phyloP scores from a whole-genome alignment of 495 filamentous ascomycete genomes.

The Penicillium simplicissimum region DNA sequence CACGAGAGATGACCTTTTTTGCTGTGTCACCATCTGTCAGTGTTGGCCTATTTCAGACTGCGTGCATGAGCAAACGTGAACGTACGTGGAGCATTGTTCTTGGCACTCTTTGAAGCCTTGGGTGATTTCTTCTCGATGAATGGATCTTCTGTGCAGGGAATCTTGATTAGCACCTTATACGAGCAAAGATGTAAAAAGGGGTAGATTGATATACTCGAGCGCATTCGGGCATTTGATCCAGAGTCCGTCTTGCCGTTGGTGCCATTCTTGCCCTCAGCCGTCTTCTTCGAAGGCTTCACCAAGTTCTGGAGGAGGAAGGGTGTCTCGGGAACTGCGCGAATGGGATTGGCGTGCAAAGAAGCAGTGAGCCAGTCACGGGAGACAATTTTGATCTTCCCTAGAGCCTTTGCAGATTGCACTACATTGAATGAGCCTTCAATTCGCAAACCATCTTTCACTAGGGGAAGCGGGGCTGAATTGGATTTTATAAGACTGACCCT shows the following conservation, averaged over 20 bases:
- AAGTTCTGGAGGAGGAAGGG: conserved; percentile 49
- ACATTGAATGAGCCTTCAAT: neutral
- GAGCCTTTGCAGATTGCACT: conserved; percentile 47
- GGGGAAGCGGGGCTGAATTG: neutral
- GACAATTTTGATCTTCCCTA: conserved; percentile 53
- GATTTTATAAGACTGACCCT: conserved; percentile 38
- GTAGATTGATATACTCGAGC: neutral
- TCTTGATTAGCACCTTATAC: neutral
- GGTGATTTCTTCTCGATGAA: conserved; percentile 1
- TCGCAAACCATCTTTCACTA: neutral
- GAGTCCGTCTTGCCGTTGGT: neutral
- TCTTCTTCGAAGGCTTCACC: conserved; percentile 28
- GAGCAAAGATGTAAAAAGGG: neutral
- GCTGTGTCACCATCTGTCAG: conserved; percentile 5
- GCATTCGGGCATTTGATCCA: neutral
- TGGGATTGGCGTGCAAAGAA: conserved; percentile 35
- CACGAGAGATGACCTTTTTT: neutral
- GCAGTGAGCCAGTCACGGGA: conserved; percentile 65
- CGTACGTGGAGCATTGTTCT: neutral
- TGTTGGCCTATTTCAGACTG: neutral
- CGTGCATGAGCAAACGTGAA: neutral
- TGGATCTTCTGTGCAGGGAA: conserved; percentile 7
- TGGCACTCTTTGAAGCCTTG: neutral
- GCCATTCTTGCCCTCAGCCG: neutral
- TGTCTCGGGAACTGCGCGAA: conserved; percentile 38